A percentile compares a stretch with the other conserved stretches of the same genome.
phyloP scores from a whole-genome alignment of 1,284 basidiomycete genomes.

The Peniophora sp. region DNA sequence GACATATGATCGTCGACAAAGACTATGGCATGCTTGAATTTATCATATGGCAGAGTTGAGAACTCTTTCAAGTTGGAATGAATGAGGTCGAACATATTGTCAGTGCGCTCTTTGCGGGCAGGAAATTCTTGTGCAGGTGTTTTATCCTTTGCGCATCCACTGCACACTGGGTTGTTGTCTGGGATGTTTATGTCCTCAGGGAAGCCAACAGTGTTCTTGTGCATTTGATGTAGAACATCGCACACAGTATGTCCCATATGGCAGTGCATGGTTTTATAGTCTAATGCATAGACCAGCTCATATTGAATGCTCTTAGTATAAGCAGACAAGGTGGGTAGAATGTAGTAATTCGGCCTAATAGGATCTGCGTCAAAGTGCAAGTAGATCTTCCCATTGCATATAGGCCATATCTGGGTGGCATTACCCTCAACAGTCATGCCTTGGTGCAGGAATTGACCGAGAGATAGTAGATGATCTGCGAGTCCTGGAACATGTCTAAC shows the following conservation, averaged over 20 bases:
- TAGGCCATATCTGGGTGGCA: no score
- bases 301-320: no score
- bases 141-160: slow-evolving; percentile 19
- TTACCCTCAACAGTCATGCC: no score
- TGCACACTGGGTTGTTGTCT: slow-evolving; percentile 8
- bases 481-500: no score
- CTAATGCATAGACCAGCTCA: neutral
- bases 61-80: slow-evolving; percentile 18
- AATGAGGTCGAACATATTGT: slow-evolving; percentile 13
- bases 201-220: slow-evolving; percentile 6
- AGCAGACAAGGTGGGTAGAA: no score
- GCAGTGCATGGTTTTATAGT: slow-evolving; percentile 3
- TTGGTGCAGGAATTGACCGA: no score
- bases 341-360: no score
- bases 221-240: slow-evolving; percentile 7
- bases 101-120: slow-evolving; percentile 10
- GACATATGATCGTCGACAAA: slow-evolving; percentile 23
- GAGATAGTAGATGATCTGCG: no score
- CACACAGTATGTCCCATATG: neutral
- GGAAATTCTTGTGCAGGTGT: neutral
- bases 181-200: slow-evolving; percentile 11
- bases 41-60: slow-evolving; percentile 14
- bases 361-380: no score
- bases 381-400: no score
- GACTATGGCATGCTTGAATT: slow-evolving; percentile 18